These are phyloP conservation scores for Mangifera indica DNA, from an alignment of 345 rosid species.

Conservation along the genomic window DNA sequence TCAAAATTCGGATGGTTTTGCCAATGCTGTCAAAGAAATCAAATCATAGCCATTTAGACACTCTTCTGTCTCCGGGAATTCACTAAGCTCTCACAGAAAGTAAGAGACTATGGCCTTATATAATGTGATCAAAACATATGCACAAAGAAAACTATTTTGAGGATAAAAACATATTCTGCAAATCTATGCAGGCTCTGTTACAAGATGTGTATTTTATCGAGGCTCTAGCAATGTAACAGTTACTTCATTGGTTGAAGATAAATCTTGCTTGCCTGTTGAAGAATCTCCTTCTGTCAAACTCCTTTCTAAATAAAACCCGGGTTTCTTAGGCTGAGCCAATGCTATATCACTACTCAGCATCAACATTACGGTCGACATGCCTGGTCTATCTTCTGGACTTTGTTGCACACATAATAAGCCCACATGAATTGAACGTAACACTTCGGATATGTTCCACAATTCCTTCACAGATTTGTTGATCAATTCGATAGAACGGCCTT, in stretches of 20 bases:
- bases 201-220: neutral
- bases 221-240: conserved; percentile 2
- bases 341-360: conserved; percentile 15
- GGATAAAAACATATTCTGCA: too few species aligned
- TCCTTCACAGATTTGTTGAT: neutral
- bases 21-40: neutral
- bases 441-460: neutral
- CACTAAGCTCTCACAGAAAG: neutral
- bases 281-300: conserved; percentile 7
- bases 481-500: conserved; percentile 30
- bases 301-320: conserved; percentile 25
- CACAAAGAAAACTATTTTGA: neutral
- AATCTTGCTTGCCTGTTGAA: neutral
- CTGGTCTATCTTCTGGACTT: conserved; percentile 23
- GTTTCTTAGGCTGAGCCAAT: conserved; percentile 22
- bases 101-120: neutral
- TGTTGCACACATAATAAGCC: conserved; percentile 25
- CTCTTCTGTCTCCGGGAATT: neutral
- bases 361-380: conserved; percentile 18
- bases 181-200: neutral
- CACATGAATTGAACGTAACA: conserved; percentile 19
- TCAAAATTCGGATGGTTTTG: neutral
- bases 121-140: neutral
- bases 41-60: neutral
- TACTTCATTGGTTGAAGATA: conserved; percentile 7